Percentiles rank a stretch among this genome's conserved stretches.
Conservation (phyloP, 2,329 filamentous ascomycete genomes). For the Penicillium sp. region DNA sequence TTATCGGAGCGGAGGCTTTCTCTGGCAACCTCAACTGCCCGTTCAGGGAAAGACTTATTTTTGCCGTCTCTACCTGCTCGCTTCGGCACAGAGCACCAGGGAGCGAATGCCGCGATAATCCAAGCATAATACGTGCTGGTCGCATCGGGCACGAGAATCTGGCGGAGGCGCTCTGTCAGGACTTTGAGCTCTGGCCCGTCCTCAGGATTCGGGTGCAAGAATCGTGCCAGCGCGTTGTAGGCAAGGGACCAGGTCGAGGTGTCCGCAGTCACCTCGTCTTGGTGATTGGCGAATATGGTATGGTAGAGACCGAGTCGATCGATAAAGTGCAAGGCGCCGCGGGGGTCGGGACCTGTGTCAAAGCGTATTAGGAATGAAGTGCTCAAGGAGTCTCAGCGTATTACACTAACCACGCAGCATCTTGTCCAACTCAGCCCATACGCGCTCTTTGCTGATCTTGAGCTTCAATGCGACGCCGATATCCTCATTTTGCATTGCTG, state of each 20-base stretch:
- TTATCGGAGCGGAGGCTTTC: slow-evolving; percentile 79
- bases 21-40: slow-evolving; percentile 60
- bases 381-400: not conserved
- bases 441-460: slow-evolving; percentile 89
- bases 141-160: slow-evolving; percentile 56
- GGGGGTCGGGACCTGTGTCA: slow-evolving; percentile 36
- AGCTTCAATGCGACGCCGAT: slow-evolving; percentile 73
- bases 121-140: slow-evolving; percentile 70
- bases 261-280: slow-evolving; percentile 53
- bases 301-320: slow-evolving; percentile 37
- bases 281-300: slow-evolving; percentile 42
- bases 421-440: slow-evolving; percentile 84
- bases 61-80: slow-evolving; percentile 38
- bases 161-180: slow-evolving; percentile 28
- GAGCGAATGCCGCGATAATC: slow-evolving; percentile 68
- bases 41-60: slow-evolving; percentile 53
- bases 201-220: slow-evolving; percentile 38
- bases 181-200: slow-evolving; percentile 48
- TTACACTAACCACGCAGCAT: slow-evolving; percentile 65
- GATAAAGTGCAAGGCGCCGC: slow-evolving; percentile 37
- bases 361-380: slow-evolving; percentile 3
- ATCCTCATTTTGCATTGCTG: slow-evolving; percentile 70
- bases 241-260: slow-evolving; percentile 57
- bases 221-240: slow-evolving; percentile 59
- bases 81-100: slow-evolving; percentile 58